phyloP scores from a whole-genome alignment of 2,329 filamentous ascomycete species.

The Talaromyces rugulosus region DNA sequence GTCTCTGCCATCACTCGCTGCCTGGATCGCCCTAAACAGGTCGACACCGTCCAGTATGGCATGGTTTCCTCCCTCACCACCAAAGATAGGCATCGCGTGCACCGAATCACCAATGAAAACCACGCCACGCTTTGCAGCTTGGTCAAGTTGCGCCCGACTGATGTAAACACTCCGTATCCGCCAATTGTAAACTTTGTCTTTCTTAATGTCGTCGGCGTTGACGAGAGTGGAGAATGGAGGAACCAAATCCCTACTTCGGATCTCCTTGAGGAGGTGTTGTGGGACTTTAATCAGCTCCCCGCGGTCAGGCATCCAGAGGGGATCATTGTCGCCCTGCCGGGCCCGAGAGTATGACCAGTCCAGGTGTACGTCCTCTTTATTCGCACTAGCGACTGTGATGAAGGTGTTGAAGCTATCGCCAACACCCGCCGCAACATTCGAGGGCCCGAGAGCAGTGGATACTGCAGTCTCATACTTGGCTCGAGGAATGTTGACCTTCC shows the following conservation, averaged over 20 bases:
- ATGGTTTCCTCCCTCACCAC: not conserved
- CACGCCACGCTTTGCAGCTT: not conserved
- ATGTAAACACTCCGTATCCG: not conserved
- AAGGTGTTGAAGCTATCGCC: not conserved
- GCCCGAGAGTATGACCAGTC: not conserved
- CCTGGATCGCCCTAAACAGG: not conserved
- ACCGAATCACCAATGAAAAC: not conserved
- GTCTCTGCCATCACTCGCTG: not conserved
- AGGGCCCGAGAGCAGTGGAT: not conserved
- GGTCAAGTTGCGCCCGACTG: not conserved
- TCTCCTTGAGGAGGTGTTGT: not conserved
- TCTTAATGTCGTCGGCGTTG: not conserved
- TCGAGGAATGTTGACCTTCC: not conserved
- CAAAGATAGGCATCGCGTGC: not conserved
- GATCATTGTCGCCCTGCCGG: not conserved
- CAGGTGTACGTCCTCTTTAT: not conserved
- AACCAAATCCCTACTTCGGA: not conserved
- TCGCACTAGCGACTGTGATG: not conserved
- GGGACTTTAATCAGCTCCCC: not conserved
- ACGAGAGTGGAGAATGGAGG: not conserved
- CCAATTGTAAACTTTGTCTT: not conserved
- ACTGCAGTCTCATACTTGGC: not conserved
- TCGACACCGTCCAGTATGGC: not conserved
- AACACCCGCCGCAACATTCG: not conserved
- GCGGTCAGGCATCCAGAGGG: not conserved